These are phyloP conservation scores for Gentiana straminea DNA, from an alignment of 257 asterid genomes.

Conservation along the genomic window DNA sequence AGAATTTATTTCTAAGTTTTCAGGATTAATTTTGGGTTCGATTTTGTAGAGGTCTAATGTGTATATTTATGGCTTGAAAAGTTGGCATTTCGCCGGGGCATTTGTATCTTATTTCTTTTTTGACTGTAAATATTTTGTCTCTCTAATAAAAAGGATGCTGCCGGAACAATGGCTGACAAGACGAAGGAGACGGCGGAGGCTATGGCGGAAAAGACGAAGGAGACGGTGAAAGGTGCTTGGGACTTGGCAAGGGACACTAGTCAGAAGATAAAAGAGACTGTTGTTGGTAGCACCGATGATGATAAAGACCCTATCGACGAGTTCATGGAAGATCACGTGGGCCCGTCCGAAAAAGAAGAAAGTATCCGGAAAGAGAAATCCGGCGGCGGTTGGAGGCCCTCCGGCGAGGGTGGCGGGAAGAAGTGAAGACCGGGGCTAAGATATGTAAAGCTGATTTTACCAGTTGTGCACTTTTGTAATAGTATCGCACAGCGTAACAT, in stretches of 20 bases:
- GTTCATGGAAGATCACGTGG: conserved; percentile 38
- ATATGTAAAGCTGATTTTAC: no score
- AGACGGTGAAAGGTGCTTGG: conserved; percentile 22
- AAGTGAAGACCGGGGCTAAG: not conserved
- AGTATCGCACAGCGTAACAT: no score
- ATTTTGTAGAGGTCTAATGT: no score
- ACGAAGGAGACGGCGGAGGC: conserved; percentile 18
- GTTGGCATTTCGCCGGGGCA: no score
- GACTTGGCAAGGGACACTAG: conserved; percentile 28
- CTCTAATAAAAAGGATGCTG: conserved; percentile 12
- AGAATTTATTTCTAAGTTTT: no score
- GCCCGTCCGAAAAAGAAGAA: conserved; percentile 21
- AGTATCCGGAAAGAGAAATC: conserved; percentile 13
- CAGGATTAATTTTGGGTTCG: no score
- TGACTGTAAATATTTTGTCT: no score
- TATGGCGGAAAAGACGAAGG: conserved; percentile 30
- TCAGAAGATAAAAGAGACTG: conserved; percentile 46
- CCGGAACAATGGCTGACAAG: conserved; percentile 24
- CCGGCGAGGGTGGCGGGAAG: not conserved
- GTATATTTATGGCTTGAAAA: no score
- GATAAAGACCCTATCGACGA: conserved; percentile 26
- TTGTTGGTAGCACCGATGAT: conserved; percentile 45
- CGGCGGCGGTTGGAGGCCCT: conserved; percentile 5
- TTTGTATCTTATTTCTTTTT: no score
- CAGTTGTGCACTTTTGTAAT: no score